A percentile compares a stretch with the other conserved stretches of the same genome.
Conservation (phyloP, 495 filamentous ascomycete genomes). For the Penicillium mononematosum region DNA sequence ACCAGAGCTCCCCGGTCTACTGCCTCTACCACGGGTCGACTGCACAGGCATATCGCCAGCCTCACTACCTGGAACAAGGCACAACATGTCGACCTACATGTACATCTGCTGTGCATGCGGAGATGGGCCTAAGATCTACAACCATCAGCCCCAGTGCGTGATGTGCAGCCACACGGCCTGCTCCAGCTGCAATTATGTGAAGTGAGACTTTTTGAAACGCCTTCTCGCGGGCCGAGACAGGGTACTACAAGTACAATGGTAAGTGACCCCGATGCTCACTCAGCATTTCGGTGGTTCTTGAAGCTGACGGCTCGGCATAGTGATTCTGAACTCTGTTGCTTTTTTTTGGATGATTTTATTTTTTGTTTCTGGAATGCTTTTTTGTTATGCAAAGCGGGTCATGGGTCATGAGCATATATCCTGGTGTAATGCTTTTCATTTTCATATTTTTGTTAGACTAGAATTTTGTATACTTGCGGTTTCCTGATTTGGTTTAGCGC, state of each 20-base stretch:
- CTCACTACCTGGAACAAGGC: background rate
- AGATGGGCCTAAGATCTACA: constrained; percentile 43
- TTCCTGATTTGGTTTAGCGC: constrained; percentile 13
- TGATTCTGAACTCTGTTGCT: constrained; percentile 5
- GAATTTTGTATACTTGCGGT: constrained; percentile 7
- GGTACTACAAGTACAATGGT: constrained; percentile 6
- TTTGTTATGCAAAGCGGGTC: constrained; percentile 3
- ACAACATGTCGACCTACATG: constrained; percentile 19
- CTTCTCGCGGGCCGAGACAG: constrained; percentile 4
- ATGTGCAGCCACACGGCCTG: constrained; percentile 36
- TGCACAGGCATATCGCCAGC: background rate
- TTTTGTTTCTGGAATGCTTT: background rate
- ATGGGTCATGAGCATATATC: constrained; percentile 13
- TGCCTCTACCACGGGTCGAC: constrained; percentile 11
- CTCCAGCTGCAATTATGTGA: constrained; percentile 29
- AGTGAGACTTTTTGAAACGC: constrained; percentile 21
- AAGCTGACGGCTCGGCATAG: constrained; percentile 8
- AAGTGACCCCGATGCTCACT: constrained; percentile 6
- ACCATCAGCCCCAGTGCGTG: constrained; percentile 35
- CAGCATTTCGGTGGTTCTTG: constrained; percentile 4
- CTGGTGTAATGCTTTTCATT: constrained; percentile 8
- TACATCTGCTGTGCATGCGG: constrained; percentile 44
- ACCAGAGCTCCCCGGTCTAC: constrained; percentile 15
- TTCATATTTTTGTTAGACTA: constrained; percentile 5
- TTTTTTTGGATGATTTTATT: constrained; percentile 1